Evolutionary conservation across 768 basidiomycete genomes (phyloP).

Genomic region (Podaxis pistillaris): DNA sequence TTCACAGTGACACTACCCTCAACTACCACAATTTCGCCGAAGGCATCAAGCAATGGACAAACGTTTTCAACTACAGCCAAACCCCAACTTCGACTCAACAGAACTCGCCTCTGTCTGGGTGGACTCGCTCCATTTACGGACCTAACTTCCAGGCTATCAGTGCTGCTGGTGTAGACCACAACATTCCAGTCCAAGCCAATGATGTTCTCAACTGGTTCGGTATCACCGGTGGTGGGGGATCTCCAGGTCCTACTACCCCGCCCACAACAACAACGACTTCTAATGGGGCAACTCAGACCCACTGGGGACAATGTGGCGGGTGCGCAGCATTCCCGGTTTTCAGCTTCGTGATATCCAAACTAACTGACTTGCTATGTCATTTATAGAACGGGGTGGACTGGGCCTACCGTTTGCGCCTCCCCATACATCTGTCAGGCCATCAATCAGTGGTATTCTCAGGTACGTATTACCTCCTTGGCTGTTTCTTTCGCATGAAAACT

Average conservation of each 20-base stretch:
- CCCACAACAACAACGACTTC: constrained; percentile 17
- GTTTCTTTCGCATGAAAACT: constrained; percentile 3
- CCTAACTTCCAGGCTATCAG: constrained; percentile 49
- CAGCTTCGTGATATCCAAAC: constrained; percentile 1
- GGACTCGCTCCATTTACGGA: constrained; percentile 48
- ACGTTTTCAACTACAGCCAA: constrained; percentile 44
- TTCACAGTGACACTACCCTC: constrained; percentile 45
- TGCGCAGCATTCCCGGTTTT: constrained; percentile 14
- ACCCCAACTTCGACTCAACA: constrained; percentile 37
- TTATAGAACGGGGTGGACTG: constrained; percentile 27
- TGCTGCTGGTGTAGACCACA: constrained; percentile 47
- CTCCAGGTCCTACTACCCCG: constrained; percentile 13
- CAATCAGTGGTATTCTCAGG: constrained; percentile 26
- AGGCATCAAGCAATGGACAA: constrained; percentile 56
- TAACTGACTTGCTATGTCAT: not conserved
- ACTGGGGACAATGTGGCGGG: constrained; percentile 33
- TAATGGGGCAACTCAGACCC: constrained; percentile 20
- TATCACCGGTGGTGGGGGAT: constrained; percentile 30
- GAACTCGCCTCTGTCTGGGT: constrained; percentile 43
- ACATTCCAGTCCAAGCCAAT: constrained; percentile 47
- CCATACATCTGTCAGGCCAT: constrained; percentile 22
- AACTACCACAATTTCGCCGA: constrained; percentile 49
- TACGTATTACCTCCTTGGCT: constrained; percentile 6
- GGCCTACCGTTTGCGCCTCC: constrained; percentile 24
- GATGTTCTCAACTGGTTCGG: constrained; percentile 50